A percentile compares a stretch with the other conserved stretches of the same genome.
These are phyloP conservation scores for Achaetomiella virescens DNA, from an alignment of 495 filamentous ascomycete species.

Conservation along the genomic window DNA sequence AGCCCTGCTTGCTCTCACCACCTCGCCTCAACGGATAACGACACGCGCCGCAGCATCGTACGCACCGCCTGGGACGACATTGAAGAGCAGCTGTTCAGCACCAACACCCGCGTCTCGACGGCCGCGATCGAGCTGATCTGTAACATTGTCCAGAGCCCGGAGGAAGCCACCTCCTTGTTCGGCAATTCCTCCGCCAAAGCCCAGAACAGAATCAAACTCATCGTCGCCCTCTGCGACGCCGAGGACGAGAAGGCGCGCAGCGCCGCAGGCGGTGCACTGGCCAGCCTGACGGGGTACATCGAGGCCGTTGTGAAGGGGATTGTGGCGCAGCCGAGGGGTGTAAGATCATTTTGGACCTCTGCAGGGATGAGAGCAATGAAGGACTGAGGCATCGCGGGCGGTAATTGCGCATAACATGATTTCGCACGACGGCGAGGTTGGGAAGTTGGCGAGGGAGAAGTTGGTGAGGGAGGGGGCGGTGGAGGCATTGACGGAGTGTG, in stretches of 20 bases:
- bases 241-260: conserved; percentile 72
- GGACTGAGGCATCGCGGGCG: conserved; percentile 67
- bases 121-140: conserved; percentile 86
- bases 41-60: conserved; percentile 64
- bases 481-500: conserved; percentile 54
- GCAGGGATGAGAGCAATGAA: conserved; percentile 69
- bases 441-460: conserved; percentile 42
- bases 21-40: conserved; percentile 70
- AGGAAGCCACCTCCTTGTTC: conserved; percentile 59
- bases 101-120: conserved; percentile 68
- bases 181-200: conserved; percentile 61
- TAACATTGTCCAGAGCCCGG: conserved; percentile 76
- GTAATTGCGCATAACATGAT: conserved; percentile 67
- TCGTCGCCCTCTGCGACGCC: conserved; percentile 80
- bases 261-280: conserved; percentile 83
- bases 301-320: conserved; percentile 65
- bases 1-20: conserved; percentile 83
- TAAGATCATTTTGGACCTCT: conserved; percentile 64
- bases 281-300: conserved; percentile 67
- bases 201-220: conserved; percentile 65
- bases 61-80: conserved; percentile 63
- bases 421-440: conserved; percentile 44
- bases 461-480: conserved; percentile 48
- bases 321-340: conserved; percentile 59
- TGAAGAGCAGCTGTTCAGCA: conserved; percentile 76